Evolutionary conservation across 257 asterid genomes (phyloP), one percentile per base, ranked within the genome.

Genomic region (Gentiana dahurica): DNA sequence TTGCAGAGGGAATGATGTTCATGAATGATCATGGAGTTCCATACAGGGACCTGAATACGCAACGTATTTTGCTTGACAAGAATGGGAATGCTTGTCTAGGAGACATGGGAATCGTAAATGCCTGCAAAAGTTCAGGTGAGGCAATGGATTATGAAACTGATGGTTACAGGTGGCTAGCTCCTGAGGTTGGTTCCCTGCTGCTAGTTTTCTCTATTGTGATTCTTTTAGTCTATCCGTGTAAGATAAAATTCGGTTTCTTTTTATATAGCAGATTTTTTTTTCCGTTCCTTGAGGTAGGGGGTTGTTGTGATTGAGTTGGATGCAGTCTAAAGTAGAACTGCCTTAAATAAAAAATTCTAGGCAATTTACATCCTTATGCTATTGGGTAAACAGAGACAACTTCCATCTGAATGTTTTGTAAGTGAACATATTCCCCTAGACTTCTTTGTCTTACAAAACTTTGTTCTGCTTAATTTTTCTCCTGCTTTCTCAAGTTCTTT

Each of bases 161-260:
- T 77, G 97, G 98, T 50, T 92, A 83, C 68, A 75, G 97, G 65
- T 92, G 98, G 98, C 88, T 92, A 65, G 98, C 98, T 63, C 98
- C 98, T 4, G 98, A 92, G 98, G 98, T 92, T 65, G 71, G 84
- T 64, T 68, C 57, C 50, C 66, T 54, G 36, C 33, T 54, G 11
- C 58, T 34, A 53, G 34, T 2, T 3, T 43, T 61, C 36, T 24
- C 41, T 53, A 38, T 24, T 13, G 4, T 12, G 10, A 11, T 13
- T 4, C 15, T 1, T 37, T 2, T 24, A 11, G 6, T 36, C 4
- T 2, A 53, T 33, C 8, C 57, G 36, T 50, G 41, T 32, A 5
- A 3, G 46, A 61, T 4, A 38, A 6, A 24, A 24, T 24, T 24
- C 24, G 24, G 24, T 24, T 24, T 24, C 24, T 24, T 24, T 24